These are phyloP conservation scores for Acmispon strigosus DNA, from an alignment of 306 rosid genomes.

Conservation along the genomic window DNA sequence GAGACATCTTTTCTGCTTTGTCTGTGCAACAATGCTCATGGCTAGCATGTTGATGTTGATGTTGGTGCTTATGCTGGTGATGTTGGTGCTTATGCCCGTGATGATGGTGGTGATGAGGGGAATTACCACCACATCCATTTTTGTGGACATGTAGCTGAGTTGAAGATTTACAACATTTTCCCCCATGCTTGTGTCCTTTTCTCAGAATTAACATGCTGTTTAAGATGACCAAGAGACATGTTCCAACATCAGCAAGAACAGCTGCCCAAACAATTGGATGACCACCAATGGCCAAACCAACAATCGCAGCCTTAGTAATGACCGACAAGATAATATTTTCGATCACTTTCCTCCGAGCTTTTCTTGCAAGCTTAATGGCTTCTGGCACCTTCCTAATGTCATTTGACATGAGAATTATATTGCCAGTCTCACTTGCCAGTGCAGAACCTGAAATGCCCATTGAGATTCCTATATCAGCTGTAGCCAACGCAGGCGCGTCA, in stretches of 20 bases:
- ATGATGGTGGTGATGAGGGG: slow-evolving; percentile 27
- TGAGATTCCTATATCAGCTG: slow-evolving; percentile 87
- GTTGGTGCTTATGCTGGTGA: slow-evolving; percentile 9
- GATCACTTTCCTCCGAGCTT: slow-evolving; percentile 49
- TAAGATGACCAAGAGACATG: slow-evolving; percentile 71
- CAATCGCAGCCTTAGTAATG: slow-evolving; percentile 48
- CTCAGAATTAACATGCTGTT: slow-evolving; percentile 84
- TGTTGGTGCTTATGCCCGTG: neutral
- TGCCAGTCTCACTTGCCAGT: slow-evolving; percentile 78
- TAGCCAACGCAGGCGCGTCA: slow-evolving; percentile 90
- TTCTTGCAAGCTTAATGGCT: slow-evolving; percentile 68
- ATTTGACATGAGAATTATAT: slow-evolving; percentile 79
- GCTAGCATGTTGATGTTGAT: slow-evolving; percentile 21
- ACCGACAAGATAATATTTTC: slow-evolving; percentile 62
- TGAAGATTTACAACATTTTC: slow-evolving; percentile 40
- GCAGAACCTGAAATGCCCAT: slow-evolving; percentile 99
- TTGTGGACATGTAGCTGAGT: slow-evolving; percentile 30
- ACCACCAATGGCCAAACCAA: slow-evolving; percentile 77
- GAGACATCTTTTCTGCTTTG: neutral
- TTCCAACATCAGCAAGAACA: slow-evolving; percentile 94
- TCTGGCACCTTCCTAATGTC: slow-evolving; percentile 80
- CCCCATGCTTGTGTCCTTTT: slow-evolving; percentile 33
- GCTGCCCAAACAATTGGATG: slow-evolving; percentile 99
- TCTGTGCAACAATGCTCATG: slow-evolving; percentile 41
- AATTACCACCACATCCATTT: slow-evolving; percentile 29